Percentiles rank a stretch among this genome's conserved stretches.
These are phyloP conservation scores for Saturnispora diversa DNA, from an alignment of 805 yeast species.

Conservation along the genomic window DNA sequence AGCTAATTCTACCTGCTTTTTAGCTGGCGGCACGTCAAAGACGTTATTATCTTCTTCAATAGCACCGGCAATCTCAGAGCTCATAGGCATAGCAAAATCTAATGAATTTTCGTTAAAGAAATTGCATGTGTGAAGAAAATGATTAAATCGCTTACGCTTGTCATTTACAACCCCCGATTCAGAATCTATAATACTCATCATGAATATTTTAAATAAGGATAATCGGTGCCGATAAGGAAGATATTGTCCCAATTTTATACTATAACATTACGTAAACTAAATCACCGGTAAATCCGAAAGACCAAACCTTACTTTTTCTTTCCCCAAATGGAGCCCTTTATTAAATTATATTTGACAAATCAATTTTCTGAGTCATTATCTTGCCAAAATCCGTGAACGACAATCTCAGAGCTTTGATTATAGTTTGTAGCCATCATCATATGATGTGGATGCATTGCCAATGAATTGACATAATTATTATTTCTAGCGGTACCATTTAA, in stretches of 20 bases:
- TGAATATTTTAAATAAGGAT: background rate
- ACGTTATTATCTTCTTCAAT: slow-evolving; percentile 29
- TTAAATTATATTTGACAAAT: background rate
- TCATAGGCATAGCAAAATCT: slow-evolving; percentile 28
- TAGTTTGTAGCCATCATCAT: slow-evolving; percentile 88
- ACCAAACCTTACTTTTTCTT: too few species aligned
- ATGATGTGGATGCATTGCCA: slow-evolving; percentile 86
- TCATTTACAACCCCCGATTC: background rate
- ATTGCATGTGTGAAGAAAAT: slow-evolving; percentile 7
- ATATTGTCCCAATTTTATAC: background rate
- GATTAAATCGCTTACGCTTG: slow-evolving; percentile 6
- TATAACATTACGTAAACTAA: background rate
- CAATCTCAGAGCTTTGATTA: slow-evolving; percentile 65
- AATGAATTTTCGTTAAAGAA: slow-evolving; percentile 8
- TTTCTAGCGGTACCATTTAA: slow-evolving; percentile 39
- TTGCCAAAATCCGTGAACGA: slow-evolving; percentile 51
- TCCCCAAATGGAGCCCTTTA: too few species aligned
- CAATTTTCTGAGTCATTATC: slow-evolving; percentile 24
- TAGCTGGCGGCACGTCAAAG: slow-evolving; percentile 3
- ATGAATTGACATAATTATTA: slow-evolving; percentile 50
- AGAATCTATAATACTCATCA: slow-evolving; percentile 4
- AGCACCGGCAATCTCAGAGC: slow-evolving; percentile 35
- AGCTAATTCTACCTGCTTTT: slow-evolving; percentile 31
- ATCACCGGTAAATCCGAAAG: slow-evolving; percentile 9
- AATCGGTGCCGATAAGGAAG: too few species aligned